phyloP scores from a whole-genome alignment of 2,329 filamentous ascomycete species.

The Alternaria gansuensis region DNA sequence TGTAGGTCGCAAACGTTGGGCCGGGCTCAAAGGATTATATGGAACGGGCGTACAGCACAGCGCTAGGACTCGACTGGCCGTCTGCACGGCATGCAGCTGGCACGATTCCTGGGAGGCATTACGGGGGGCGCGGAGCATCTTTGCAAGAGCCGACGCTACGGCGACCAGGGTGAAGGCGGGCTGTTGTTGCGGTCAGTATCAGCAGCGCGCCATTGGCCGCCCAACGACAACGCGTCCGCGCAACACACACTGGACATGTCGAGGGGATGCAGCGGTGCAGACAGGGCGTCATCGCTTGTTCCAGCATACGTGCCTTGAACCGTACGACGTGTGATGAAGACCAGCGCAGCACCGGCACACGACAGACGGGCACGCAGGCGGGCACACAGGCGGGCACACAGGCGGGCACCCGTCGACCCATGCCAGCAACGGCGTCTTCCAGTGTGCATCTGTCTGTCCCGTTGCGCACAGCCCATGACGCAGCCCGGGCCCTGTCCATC shows the following conservation, averaged over 20 bases:
- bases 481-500: constrained; percentile 19
- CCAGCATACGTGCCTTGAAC: neutral
- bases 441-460: neutral
- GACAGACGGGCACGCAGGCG: neutral
- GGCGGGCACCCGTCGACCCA: neutral
- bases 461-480: constrained; percentile 15
- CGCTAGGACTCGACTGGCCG: constrained; percentile 24
- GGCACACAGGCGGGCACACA: neutral
- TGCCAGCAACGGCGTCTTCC: neutral
- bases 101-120: constrained; percentile 26
- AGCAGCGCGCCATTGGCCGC: constrained; percentile 26
- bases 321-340: constrained; percentile 2
- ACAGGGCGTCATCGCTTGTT: neutral
- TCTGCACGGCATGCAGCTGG: constrained; percentile 17
- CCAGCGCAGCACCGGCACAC: neutral
- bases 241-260: constrained; percentile 22
- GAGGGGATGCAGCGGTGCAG: constrained; percentile 10
- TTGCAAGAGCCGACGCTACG: constrained; percentile 26
- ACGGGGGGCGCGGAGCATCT: constrained; percentile 31
- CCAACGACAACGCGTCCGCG: constrained; percentile 10
- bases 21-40: constrained; percentile 33
- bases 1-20: constrained; percentile 29
- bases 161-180: constrained; percentile 18
- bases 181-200: constrained; percentile 30
- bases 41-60: constrained; percentile 15